Conservation (phyloP, 2,329 filamentous ascomycete genomes). For the Microsporum audouinii region DNA sequence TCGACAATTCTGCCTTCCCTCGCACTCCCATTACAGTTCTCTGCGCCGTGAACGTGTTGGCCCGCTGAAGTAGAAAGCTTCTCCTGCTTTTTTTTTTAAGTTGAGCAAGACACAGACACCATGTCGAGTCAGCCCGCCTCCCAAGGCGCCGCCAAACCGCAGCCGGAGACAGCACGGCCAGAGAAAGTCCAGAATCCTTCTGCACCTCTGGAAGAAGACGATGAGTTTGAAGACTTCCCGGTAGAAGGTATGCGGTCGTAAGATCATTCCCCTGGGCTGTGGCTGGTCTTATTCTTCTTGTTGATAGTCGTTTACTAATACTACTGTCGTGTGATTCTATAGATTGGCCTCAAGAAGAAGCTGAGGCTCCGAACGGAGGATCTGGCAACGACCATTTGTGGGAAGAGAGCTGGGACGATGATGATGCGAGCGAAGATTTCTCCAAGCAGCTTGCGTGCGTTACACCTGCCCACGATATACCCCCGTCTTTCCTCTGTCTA, state of each 20-base stretch:
- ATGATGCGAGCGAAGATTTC: conserved; percentile 94
- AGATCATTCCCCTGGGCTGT: too few relatives aligned
- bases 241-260: conserved; percentile 59
- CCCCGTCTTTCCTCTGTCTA: neutral
- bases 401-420: conserved; percentile 99
- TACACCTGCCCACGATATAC: conserved; percentile 15
- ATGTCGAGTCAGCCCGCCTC: conserved; percentile 1
- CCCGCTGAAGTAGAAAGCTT: neutral
- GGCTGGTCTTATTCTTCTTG: neutral
- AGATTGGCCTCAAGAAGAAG: conserved; percentile 93
- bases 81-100: neutral
- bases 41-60: neutral
- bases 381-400: conserved; percentile 67
- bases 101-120: neutral
- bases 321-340: conserved; percentile 4
- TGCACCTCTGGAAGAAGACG: conserved; percentile 79
- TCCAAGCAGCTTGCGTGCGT: conserved; percentile 81
- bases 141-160: neutral
- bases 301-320: neutral
- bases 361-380: conserved; percentile 54
- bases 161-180: neutral
- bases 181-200: conserved; percentile 45
- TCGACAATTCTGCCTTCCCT: neutral
- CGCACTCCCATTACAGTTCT: neutral
- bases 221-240: conserved; percentile 98